Evolutionary conservation across 495 filamentous ascomycete species (phyloP).

Genomic region (Xylaria castorea): DNA sequence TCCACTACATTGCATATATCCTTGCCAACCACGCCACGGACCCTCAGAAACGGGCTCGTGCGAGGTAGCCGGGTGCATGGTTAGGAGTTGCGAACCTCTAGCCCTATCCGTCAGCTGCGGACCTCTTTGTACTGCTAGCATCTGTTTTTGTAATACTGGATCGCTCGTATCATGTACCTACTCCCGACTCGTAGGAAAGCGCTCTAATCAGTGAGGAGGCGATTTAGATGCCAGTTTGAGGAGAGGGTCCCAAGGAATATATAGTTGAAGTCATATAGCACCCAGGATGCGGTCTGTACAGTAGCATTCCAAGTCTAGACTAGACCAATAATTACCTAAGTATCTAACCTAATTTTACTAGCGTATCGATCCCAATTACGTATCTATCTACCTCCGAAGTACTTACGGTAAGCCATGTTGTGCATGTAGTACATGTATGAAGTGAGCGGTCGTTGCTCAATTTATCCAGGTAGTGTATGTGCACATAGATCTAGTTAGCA

Average conservation of each 20-base stretch:
- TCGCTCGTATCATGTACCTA: neutral
- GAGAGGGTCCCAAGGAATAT: neutral
- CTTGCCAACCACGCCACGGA: conserved; percentile 16
- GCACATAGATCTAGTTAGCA: neutral
- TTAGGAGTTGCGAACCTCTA: conserved; percentile 5
- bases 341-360: neutral
- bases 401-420: neutral
- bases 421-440: neutral
- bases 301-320: neutral
- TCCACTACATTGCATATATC: neutral
- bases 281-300: neutral
- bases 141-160: neutral
- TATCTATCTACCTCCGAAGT: neutral
- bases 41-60: conserved; percentile 1
- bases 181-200: neutral
- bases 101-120: conserved; percentile 1
- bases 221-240: neutral
- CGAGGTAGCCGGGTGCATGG: conserved; percentile 4
- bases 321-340: neutral
- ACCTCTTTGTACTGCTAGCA: neutral
- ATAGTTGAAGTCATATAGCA: neutral
- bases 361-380: neutral
- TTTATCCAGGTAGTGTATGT: neutral
- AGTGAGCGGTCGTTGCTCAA: neutral
- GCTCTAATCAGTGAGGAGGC: neutral